Evolutionary conservation across 164 flowering plant genomes (phyloP).

Genomic region (Annona squamosa): DNA sequence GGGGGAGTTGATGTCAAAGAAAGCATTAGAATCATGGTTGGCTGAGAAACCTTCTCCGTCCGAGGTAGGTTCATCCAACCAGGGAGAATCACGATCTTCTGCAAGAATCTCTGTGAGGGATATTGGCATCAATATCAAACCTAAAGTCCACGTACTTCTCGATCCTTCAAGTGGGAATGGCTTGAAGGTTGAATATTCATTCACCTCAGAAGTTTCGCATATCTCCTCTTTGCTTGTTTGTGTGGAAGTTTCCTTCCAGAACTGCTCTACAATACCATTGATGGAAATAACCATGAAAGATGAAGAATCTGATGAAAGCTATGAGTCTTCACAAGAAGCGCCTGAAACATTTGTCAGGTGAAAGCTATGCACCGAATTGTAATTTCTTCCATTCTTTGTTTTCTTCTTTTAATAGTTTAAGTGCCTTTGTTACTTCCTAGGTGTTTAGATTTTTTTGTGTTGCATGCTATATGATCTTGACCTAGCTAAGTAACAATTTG

Average conservation of each 20-base stretch:
- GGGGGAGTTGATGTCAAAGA: conserved; percentile 57
- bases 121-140: conserved; percentile 42
- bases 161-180: conserved; percentile 84
- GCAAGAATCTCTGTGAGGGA: conserved; percentile 71
- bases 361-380: conserved; percentile 1
- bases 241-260: conserved; percentile 53
- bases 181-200: conserved; percentile 65
- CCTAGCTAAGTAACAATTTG: neutral
- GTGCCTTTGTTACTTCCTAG: neutral
- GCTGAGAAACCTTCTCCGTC: conserved; percentile 53
- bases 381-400: neutral
- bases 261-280: conserved; percentile 49
- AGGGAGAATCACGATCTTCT: conserved; percentile 31
- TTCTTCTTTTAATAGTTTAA: neutral
- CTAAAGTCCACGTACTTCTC: conserved; percentile 48
- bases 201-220: conserved; percentile 70
- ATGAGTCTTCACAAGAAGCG: conserved; percentile 36
- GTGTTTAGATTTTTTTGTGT: neutral
- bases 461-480: neutral
- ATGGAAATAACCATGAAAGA: conserved; percentile 41
- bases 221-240: conserved; percentile 59
- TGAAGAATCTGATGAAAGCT: conserved; percentile 45
- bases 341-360: conserved; percentile 44
- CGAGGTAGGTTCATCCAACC: conserved; percentile 26
- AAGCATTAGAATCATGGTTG: conserved; percentile 81